Evolutionary conservation across 805 yeast genomes (phyloP), one percentile per base, ranked within the genome.

Genomic region (Saccharomycopsis sp.): DNA sequence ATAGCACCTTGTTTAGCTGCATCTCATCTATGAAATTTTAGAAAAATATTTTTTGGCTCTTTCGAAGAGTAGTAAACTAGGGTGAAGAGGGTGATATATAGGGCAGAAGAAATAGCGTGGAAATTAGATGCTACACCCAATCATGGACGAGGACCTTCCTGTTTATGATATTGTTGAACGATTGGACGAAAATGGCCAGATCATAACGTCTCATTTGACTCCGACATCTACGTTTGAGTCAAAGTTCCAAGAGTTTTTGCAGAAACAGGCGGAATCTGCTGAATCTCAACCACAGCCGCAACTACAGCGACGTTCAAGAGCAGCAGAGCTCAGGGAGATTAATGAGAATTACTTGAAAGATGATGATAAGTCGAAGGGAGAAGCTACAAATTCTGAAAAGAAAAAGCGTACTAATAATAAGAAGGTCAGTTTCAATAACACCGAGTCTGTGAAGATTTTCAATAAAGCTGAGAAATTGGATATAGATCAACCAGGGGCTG

Each of bases 81-180:
- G n/a, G n/a, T n/a, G n/a, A n/a, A n/a, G n/a, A n/a, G n/a, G n/a
- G n/a, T n/a, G n/a, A n/a, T n/a, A n/a, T n/a, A n/a, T n/a, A n/a
- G n/a, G n/a, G n/a, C n/a, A n/a, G n/a, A n/a, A n/a, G n/a, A n/a
- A n/a, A n/a, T n/a, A n/a, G n/a, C n/a, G n/a, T n/a, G n/a, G n/a
- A n/a, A n/a, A n/a, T n/a, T n/a, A n/a, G n/a, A n/a, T n/a, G n/a
- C n/a, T n/a, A n/a, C n/a, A n/a, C n/a, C n/a, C n/a, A n/a, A n/a
- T n/a, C n/a, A 29, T 29, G 38, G 25, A 9, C 8, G 52, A 19
- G 20, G 54, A 52, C 51, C 42, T 59, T 14, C 62, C 62, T 2
- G 59, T 59, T 3, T 59, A 49, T 54, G 62, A 59, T 53, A 57
- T 59, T 15, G 59, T 56, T 12, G 62, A 59, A 38, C 42, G 41